Conservation (phyloP, 2,329 filamentous ascomycete species). For the Macrophomina pseudophaseolina region DNA sequence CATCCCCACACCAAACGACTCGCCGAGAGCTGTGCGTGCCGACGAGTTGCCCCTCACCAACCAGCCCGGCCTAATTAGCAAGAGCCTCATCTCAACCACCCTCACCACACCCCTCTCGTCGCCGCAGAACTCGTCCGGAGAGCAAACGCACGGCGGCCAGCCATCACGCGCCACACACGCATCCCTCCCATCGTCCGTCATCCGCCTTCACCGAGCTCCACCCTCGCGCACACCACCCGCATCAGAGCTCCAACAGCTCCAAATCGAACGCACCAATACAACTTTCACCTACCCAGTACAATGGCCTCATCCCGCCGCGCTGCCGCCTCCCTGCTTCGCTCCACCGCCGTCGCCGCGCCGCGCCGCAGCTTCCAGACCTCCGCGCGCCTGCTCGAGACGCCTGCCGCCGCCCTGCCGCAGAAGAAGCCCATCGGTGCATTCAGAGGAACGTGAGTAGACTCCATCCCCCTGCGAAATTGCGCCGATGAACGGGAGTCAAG, state of each 20-base stretch:
- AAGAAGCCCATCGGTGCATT: slow-evolving; percentile 73
- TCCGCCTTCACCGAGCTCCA: slow-evolving; percentile 1
- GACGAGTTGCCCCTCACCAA: slow-evolving; percentile 12
- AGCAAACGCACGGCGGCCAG: not conserved
- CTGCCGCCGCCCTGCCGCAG: slow-evolving; percentile 42
- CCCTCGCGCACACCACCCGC: not conserved
- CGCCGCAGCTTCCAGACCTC: slow-evolving; percentile 48
- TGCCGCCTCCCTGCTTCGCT: slow-evolving; percentile 40
- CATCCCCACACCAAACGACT: slow-evolving; percentile 20
- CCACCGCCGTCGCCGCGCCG: slow-evolving; percentile 36
- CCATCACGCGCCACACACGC: not conserved
- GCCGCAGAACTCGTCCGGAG: not conserved
- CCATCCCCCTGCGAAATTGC: not conserved
- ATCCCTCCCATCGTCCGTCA: not conserved
- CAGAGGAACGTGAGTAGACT: slow-evolving; percentile 66
- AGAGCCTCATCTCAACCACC: not conserved
- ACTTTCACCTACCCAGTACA: slow-evolving; percentile 26
- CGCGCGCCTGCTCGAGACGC: slow-evolving; percentile 27
- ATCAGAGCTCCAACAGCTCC: not conserved
- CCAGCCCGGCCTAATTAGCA: slow-evolving; percentile 21
- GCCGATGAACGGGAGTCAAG: not conserved
- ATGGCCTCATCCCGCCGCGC: slow-evolving; percentile 54
- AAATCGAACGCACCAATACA: not conserved
- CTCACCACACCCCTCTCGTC: not conserved
- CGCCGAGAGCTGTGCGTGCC: slow-evolving; percentile 17